Base-by-base conservation (phyloP, 2,329 filamentous ascomycete genomes). In the Cytospora piceicola region DNA sequence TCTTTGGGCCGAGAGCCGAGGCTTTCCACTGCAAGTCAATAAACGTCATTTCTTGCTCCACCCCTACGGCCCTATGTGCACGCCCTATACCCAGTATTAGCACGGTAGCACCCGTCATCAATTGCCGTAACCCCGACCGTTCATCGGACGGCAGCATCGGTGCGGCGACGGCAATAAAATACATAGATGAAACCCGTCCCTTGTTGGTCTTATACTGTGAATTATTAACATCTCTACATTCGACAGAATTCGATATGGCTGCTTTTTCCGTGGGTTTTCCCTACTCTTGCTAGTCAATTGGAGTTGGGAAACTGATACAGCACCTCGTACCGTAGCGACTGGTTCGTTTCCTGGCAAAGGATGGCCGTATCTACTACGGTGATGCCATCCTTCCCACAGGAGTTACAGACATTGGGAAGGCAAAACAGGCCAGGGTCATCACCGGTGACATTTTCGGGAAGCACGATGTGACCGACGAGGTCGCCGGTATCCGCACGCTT, bases 331-430 rank as follows among this genome's bases (percentile, higher is more conserved):
- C 8, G 46, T 49, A 92, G 87, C 86, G 89, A 72, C 87, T 93
- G 49, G 80, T 93, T 70, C 88, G 90, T 61, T 93, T 93, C 78
- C 83, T 92, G 11, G 87, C 89, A 71, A 86, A 84, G 71, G 88
- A 93, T 72, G 90, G 90, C 74, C 81, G 82, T 64, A 83, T 85
- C 42, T 90, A 91, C 77, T 91, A 92, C 69, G 91, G 90, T 70
- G 89, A 93, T 77, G 90, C 90, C 67, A 86, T 93, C 64, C 83
- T 92, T 24, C 87, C 88, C 4, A 61, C 76, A 0, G 88, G 87
- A 24, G 78, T 83, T 49, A 85, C 75, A 58, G 87, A 92, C 72
- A 82, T 91, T 68, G 78, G 84, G 67, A 83, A 87, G 77, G 82
- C 84, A 1, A 85, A 80, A 58, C 81, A 84, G 71, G 90, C 90